Base-by-base conservation (phyloP, 108 stramenopile genomes). In the Nannochloropsis salina region DNA sequence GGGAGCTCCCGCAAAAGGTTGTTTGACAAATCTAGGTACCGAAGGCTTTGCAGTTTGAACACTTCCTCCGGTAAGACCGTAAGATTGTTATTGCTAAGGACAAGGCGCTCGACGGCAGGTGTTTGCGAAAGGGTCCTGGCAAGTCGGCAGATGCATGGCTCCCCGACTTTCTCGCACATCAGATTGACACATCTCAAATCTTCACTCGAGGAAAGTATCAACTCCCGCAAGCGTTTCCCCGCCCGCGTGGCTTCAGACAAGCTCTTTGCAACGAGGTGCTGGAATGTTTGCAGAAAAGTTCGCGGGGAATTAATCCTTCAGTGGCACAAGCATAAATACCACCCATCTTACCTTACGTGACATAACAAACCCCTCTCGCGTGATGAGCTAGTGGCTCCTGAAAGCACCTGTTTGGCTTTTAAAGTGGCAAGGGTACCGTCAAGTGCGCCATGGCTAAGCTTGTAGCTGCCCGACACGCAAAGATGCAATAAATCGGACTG, bases 131-230 rank as follows among this genome's bases (percentile, higher is more conserved):
- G 86, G 74, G 47, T 47, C 41, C 90, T 85, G 42, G 90, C 90
- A 42, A 91, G 51, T 12, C 88, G 44, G 86, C 90, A 91, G 40
- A 89, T 42, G 83, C 90, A 91, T 3, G 90, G 85, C 5, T 86
- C 89, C 9, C 89, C 90, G 15, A 91, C 42, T 86, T 91, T 91
- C 43, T 90, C 87, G 80, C 90, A 91, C 90, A 91, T 91, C 2
- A 91, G 83, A 86, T 91, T 91, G 10, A 85, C 86, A 84, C 90
- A 91, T 0, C 86, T 88, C 51, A 91, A 43, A 84, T 91, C 90
- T 15, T 86, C 89, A 80, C 90, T 91, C 22, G 40, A 82, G 18
- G 85, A 82, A 22, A 91, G 90, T 22, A 89, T 22, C 84, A 91
- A 88, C 2, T 81, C 18, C 8, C 18, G 31, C 41, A 86, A 81